Conservation (phyloP, 2,329 filamentous ascomycete species). For the Pseudocercospora vitis region DNA sequence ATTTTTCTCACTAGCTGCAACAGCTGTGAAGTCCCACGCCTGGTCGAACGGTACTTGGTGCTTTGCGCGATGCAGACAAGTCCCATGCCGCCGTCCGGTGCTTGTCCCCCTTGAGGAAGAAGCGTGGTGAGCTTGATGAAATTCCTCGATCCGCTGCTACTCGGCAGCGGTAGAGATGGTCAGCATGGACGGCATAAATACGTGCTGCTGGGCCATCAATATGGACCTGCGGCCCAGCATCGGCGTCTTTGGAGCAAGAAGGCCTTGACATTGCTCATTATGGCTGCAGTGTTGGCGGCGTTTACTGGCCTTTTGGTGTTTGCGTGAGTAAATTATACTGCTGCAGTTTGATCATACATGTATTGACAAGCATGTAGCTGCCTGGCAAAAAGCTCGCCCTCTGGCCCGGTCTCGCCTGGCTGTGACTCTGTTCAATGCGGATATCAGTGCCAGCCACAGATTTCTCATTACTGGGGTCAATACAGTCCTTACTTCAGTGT, state of each 20-base stretch:
- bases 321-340: slow-evolving; percentile 11
- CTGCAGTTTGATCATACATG: not conserved
- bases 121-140: slow-evolving; percentile 4
- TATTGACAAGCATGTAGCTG: slow-evolving; percentile 10
- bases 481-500: slow-evolving; percentile 84
- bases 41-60: not conserved
- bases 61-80: slow-evolving; percentile 2
- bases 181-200: slow-evolving; percentile 13
- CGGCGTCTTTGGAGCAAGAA: slow-evolving; percentile 8
- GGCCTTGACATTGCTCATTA: slow-evolving; percentile 10
- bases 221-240: slow-evolving; percentile 1
- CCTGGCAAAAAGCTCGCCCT: not conserved
- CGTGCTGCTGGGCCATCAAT: not conserved
- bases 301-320: slow-evolving; percentile 19
- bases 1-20: not conserved
- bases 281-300: slow-evolving; percentile 16
- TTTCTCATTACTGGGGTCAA: slow-evolving; percentile 65
- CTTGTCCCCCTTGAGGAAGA: slow-evolving; percentile 1
- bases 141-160: slow-evolving; percentile 3
- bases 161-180: slow-evolving; percentile 3
- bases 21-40: not conserved
- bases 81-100: not conserved
- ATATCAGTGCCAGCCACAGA: slow-evolving; percentile 62
- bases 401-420: slow-evolving; percentile 2
- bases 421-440: slow-evolving; percentile 45